Evolutionary conservation across 2,329 filamentous ascomycete genomes (phyloP).

Genomic region (Beauveria scarabaeidicola): DNA sequence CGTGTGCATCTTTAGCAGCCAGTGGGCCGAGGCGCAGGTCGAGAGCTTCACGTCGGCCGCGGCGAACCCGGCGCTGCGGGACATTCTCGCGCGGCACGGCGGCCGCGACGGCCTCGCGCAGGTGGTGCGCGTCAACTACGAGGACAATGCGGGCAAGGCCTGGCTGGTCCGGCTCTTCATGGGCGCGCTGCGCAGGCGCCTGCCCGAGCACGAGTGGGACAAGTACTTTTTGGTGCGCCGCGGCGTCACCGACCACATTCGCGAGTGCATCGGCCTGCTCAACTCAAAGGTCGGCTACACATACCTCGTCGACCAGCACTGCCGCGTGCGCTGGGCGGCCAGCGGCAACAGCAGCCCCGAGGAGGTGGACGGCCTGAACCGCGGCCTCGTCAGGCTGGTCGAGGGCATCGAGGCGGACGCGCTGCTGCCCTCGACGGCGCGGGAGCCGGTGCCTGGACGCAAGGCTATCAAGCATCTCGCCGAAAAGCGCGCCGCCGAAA

Average conservation of each 20-base stretch:
- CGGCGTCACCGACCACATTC: constrained; percentile 52
- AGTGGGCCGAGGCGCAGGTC: constrained; percentile 80
- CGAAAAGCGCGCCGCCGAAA: constrained; percentile 7
- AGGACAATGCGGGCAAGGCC: constrained; percentile 66
- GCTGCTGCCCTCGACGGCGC: constrained; percentile 24
- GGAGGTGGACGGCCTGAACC: constrained; percentile 60
- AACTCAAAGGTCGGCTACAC: constrained; percentile 93
- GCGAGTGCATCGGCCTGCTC: constrained; percentile 59
- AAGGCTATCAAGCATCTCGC: constrained; percentile 7
- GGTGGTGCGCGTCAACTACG: constrained; percentile 78
- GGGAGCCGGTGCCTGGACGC: constrained; percentile 22
- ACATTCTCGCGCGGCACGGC: constrained; percentile 40
- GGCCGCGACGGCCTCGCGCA: constrained; percentile 51
- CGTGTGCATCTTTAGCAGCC: constrained; percentile 70
- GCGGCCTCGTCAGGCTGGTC: constrained; percentile 53
- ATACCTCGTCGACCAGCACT: constrained; percentile 80
- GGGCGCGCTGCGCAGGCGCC: constrained; percentile 39
- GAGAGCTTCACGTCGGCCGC: constrained; percentile 58
- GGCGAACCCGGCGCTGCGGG: constrained; percentile 61
- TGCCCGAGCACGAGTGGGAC: constrained; percentile 45
- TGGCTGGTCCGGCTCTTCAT: constrained; percentile 50
- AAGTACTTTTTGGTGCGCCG: constrained; percentile 54
- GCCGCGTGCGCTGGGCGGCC: constrained; percentile 89
- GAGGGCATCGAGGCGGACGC: constrained; percentile 42
- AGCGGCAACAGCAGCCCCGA: constrained; percentile 59